Conservation (phyloP, 179 eudicot species). For the Amaranthus tricolor region DNA sequence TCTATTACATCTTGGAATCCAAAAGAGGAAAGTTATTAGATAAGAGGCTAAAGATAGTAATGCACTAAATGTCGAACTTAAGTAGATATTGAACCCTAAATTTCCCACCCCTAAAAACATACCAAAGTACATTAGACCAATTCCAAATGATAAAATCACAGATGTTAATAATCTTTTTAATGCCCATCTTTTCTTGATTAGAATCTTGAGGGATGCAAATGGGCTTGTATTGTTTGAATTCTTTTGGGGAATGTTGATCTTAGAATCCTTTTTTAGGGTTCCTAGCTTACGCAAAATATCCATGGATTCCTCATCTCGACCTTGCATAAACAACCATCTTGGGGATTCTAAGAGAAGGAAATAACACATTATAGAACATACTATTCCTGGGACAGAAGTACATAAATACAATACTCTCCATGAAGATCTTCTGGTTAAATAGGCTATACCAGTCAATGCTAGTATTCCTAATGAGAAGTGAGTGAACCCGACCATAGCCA, state of each 20-base stretch:
- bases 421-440: neutral
- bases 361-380: conserved; percentile 12
- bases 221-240: neutral
- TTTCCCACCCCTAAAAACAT: conserved; percentile 31
- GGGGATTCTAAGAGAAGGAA: conserved; percentile 25
- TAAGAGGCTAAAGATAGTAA: conserved; percentile 16
- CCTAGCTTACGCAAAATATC: conserved; percentile 15
- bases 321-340: conserved; percentile 31
- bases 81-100: conserved; percentile 28
- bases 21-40: conserved; percentile 20
- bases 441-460: conserved; percentile 11
- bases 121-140: conserved; percentile 26
- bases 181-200: conserved; percentile 23
- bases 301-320: conserved; percentile 12
- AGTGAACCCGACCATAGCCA: conserved; percentile 12
- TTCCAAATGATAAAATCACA: conserved; percentile 26
- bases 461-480: conserved; percentile 20
- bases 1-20: conserved; percentile 25
- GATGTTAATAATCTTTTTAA: conserved; percentile 18
- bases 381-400: conserved; percentile 26
- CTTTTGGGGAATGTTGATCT: neutral
- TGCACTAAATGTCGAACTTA: conserved; percentile 20
- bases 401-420: conserved; percentile 26
- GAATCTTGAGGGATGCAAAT: conserved; percentile 10
- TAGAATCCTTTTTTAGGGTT: neutral